A percentile compares a stretch with the other conserved stretches of the same genome.
phyloP scores from a whole-genome alignment of 1,284 basidiomycete species.

The Tetrapyrgos nigripes region DNA sequence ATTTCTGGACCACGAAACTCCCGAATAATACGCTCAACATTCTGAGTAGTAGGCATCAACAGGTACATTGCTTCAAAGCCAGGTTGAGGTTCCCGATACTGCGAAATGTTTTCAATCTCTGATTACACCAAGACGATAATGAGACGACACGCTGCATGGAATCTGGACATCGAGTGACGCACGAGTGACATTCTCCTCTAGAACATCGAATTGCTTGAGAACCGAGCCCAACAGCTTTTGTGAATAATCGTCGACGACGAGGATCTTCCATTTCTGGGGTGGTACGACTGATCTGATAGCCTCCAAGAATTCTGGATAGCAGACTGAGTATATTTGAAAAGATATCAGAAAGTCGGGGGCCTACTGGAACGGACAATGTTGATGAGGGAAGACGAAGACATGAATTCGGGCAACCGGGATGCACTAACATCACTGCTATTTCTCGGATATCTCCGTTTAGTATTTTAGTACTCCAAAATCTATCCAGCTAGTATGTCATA shows the following conservation, averaged over 20 bases:
- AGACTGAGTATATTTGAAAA: neutral
- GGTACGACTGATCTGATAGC: conserved; percentile 85
- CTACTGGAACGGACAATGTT: conserved; percentile 58
- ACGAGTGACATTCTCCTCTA: conserved; percentile 95
- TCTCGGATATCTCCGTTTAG: too few relatives aligned
- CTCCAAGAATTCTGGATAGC: conserved; percentile 71
- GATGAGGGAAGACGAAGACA: conserved; percentile 58
- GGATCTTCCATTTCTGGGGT: conserved; percentile 91
- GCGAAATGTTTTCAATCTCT: conserved; percentile 85
- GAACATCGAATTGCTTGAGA: conserved; percentile 91
- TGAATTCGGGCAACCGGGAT: too few relatives aligned
- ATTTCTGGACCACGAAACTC: conserved; percentile 71
- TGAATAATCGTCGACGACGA: conserved; percentile 94
- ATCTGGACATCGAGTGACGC: conserved; percentile 40
- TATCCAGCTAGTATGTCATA: too few relatives aligned
- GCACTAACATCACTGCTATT: too few relatives aligned
- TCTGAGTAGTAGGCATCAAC: conserved; percentile 93
- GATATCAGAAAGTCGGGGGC: conserved; percentile 22
- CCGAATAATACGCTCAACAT: conserved; percentile 89
- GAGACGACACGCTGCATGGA: neutral
- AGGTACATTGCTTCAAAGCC: conserved; percentile 92
- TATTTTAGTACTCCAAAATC: too few relatives aligned
- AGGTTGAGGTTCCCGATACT: conserved; percentile 77
- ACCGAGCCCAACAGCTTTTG: conserved; percentile 87
- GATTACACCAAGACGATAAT: conserved; percentile 15